Base-by-base conservation (phyloP, 805 yeast species). In the Candida schatavii region DNA sequence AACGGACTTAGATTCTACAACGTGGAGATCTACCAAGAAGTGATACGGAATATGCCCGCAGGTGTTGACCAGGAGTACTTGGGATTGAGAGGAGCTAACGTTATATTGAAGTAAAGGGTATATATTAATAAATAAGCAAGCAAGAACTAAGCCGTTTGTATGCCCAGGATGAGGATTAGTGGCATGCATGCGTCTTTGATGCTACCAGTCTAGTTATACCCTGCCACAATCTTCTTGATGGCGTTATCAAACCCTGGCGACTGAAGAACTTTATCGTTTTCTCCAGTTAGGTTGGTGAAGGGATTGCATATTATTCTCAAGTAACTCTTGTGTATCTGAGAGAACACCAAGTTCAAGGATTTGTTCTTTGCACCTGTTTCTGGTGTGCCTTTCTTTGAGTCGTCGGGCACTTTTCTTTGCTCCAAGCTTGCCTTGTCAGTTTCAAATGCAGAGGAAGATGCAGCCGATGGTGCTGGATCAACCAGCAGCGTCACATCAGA, bases 1-100 rank as follows among this genome's bases (percentile, higher is more conserved):
- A 85, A 80, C 53, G 84, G 85, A 32, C 66, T 91, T 40, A 70
- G 96, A 42, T 91, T 81, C 60, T 81, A 86, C 61, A 84, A 91
- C 58, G 80, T 80, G 39, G 97, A 91, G 61, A 83, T 91, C 23
- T 90, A 80, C 60, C 73, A 67, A 50, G 86, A 83, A 37, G 71
- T 84, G 27, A 84, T 88, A 27, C 80, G 80, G 58, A 79, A 80
- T 47, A 79, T 91, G 81, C 83, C 89, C 1, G 87, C 95, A 2
- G 96, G 97, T 19, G 85, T 85, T 22, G 97, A 91, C 62, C 98
- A 91, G 64, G 95, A 89, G 61, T 91, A 89, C 59, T 70, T 91
- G 56, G 85, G 85, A 49, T 68, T 91, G 46, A 75, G 98, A 52
- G 88, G 86, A 40, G 98, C 96, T 30, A 86, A 91, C 58, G 88